These are phyloP conservation scores for Calonectria leucothoes DNA, from an alignment of 2,329 filamentous ascomycete genomes.

Conservation along the genomic window DNA sequence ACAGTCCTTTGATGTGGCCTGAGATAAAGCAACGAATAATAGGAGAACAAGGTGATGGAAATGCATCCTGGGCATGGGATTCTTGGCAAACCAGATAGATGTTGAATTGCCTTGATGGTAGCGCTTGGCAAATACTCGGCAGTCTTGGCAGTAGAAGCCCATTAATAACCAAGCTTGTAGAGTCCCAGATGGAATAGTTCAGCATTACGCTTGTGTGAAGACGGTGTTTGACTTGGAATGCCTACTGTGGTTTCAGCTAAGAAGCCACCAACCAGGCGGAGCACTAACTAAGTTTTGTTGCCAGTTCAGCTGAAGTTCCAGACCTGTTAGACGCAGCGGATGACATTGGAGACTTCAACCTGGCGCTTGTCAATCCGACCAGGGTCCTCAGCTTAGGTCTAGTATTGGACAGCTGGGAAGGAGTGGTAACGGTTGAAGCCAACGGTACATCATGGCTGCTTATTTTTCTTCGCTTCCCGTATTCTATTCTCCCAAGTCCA, in stretches of 20 bases:
- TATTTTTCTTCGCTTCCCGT: too few relatives aligned
- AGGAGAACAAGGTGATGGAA: background rate
- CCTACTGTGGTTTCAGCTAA: background rate
- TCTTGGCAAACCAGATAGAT: background rate
- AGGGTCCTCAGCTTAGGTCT: background rate
- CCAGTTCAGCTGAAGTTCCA: background rate
- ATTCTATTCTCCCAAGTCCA: background rate
- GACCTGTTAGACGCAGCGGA: background rate
- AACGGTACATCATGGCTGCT: background rate
- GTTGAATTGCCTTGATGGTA: background rate
- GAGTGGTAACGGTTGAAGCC: background rate
- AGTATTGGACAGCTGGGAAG: background rate
- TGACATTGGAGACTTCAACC: background rate
- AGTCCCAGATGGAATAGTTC: background rate
- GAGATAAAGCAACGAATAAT: background rate
- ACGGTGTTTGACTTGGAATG: background rate
- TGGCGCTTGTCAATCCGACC: background rate
- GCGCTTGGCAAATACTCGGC: too few relatives aligned
- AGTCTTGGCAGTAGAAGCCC: background rate
- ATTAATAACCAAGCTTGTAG: too few relatives aligned
- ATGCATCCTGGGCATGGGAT: background rate
- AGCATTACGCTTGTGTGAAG: background rate
- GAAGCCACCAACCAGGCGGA: background rate
- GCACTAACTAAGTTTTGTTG: background rate
- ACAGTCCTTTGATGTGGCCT: slow-evolving; percentile 19